Base-by-base conservation (phyloP, 192 early-diverging fungal genomes). In the Gryganskiella cystojenkinii region DNA sequence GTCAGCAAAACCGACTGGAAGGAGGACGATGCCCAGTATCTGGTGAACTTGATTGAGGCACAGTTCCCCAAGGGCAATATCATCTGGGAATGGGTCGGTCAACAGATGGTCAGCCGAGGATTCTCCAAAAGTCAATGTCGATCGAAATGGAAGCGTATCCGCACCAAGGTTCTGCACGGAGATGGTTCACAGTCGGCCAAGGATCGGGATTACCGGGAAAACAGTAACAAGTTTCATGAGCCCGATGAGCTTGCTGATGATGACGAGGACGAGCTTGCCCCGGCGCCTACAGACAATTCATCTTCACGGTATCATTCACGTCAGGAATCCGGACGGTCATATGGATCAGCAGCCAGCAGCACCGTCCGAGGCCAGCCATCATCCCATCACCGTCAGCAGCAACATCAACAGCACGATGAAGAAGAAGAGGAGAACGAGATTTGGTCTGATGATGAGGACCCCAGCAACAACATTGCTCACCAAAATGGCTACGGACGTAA, bases 21-120 rank as follows among this genome's bases (percentile, higher is more conserved):
- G 24, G 74, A 78, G n/a, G 74, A 78, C 19, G 74, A 78, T 8
- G 74, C 74, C 3, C 58, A 69, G 25, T 78, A 64, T 30, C 52
- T 78, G 4, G 66, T 69, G 20, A 65, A 78, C 40, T 15, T 78
- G 61, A 78, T 78, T 19, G 74, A 78, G 61, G 28, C 47, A 11
- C 74, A 78, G 42, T 78, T 78, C 42, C 74, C 74, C 35, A 78
- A 78, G 35, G 74, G 74, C 60, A 78, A 78, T 42, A 78, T 78
- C n/a, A 78, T 78, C 28, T 78, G 74, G 74, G 74, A 78, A 24
- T 78, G 74, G 74, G 74, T 78, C 14, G 74, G 74, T n/a, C 74
- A 78, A 17, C 74, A 78, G 27, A 78, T 78, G 74, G 44, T 47
- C 20, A 64, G 56, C 45, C 51, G 57, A 3, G 74, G 74, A 14